Evolutionary conservation across 352 stramenopile species (phyloP).

Genomic region (Phytophthora pistaciae): DNA sequence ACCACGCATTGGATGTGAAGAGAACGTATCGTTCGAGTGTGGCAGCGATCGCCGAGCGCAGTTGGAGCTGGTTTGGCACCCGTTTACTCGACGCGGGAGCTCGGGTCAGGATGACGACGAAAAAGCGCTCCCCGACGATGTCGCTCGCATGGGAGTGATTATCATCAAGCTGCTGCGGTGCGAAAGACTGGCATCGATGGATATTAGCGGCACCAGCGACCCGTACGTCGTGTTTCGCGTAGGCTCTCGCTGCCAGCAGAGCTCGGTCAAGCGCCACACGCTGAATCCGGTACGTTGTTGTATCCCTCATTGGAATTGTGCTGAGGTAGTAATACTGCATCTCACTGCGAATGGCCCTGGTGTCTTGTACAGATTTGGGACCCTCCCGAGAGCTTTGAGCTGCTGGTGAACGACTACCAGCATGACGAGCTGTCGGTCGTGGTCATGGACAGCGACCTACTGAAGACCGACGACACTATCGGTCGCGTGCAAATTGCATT

Average conservation of each 20-base stretch:
- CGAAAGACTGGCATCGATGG: constrained; percentile 45
- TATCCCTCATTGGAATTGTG: background rate
- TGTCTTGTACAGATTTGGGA: constrained; percentile 49
- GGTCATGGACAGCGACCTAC: constrained; percentile 61
- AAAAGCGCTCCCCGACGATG: constrained; percentile 37
- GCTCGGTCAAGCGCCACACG: constrained; percentile 45
- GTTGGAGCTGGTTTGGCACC: constrained; percentile 5
- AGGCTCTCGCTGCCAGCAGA: constrained; percentile 44
- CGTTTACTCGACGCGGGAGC: background rate
- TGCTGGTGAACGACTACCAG: constrained; percentile 48
- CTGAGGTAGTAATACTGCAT: background rate
- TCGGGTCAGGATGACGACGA: background rate
- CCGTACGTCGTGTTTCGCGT: constrained; percentile 59
- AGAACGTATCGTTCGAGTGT: constrained; percentile 3
- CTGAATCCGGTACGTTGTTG: constrained; percentile 47
- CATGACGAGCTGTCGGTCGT: constrained; percentile 50
- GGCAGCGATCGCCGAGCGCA: background rate
- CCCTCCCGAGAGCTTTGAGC: constrained; percentile 50
- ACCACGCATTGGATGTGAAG: background rate
- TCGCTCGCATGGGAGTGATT: constrained; percentile 49
- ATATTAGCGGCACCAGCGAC: constrained; percentile 48
- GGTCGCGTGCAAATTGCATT: constrained; percentile 49
- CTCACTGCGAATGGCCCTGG: too few relatives aligned
- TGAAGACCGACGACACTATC: constrained; percentile 57
- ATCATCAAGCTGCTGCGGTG: constrained; percentile 52